Base-by-base conservation (phyloP, 495 filamentous ascomycete species). In the Hypoxylon intermedium region DNA sequence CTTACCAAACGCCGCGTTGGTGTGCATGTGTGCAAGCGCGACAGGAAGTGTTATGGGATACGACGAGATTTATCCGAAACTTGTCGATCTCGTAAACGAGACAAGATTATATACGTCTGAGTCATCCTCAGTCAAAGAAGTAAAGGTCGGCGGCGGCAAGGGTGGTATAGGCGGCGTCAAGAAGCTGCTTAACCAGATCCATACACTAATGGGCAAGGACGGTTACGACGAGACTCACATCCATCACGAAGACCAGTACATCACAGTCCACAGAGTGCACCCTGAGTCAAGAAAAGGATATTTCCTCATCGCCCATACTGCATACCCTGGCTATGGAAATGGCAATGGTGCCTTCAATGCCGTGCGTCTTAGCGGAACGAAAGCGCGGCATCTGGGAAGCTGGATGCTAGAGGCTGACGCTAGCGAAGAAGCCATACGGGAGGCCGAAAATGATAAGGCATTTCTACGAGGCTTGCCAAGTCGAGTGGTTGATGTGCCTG, bases 11-110 rank as follows among this genome's bases (percentile, higher is more conserved):
- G 91, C 93, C 33, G 95, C 95, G 13, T 80, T 99, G 9, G 93
- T 98, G 16, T 86, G 85, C 48, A 97, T 99, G 92, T 99, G 95
- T 73, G 86, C 92, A 19, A 96, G 89, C 60, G 90, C 92, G 0
- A 91, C 87, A 23, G 95, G 95, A 24, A 97, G 93, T 67, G 95
- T 97, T 13, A 94, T 97, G 87, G 95, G 95, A n/a, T 97, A 96
- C 67, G 95, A 99, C 67, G 95, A 99, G 70, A 82, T 98, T 50
- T 99, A 99, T 67, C 95, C 95, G 3, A 86, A 87, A 50, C 78
- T 96, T 43, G 84, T 98, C 16, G 91, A 99, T 64, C 83, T 99
- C 16, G 95, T 99, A 11, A 79, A 86, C 37, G 95, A 99, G 67
- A 93, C 83, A 13, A 82, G 95, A 37, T 75, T 86, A 2, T 99